Evolutionary conservation across 306 rosid species (phyloP).

Genomic region (Vigna reflexopilosa): DNA sequence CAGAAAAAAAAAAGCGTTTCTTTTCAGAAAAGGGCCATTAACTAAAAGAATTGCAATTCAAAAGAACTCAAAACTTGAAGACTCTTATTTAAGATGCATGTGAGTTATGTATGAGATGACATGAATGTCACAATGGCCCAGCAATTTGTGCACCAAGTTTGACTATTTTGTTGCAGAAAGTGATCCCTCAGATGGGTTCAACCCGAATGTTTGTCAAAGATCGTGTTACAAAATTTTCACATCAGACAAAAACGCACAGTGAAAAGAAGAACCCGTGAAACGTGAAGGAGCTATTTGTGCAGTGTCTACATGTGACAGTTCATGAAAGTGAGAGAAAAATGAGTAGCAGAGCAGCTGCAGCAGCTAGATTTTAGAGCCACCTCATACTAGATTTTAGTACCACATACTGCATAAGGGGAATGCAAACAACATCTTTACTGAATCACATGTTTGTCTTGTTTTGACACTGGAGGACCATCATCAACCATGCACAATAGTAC

Average conservation of each 20-base stretch:
- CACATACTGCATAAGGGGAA: slow-evolving; percentile 40
- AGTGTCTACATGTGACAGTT: slow-evolving; percentile 39
- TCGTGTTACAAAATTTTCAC: not conserved
- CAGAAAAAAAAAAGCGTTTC: not conserved
- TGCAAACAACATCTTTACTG: slow-evolving; percentile 33
- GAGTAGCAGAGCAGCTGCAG: not conserved
- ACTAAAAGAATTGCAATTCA: not conserved
- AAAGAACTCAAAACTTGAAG: no score
- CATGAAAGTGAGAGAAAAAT: slow-evolving; percentile 43
- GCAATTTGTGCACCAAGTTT: slow-evolving; percentile 17
- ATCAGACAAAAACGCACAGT: not conserved
- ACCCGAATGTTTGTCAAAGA: slow-evolving; percentile 25
- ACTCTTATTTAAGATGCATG: not conserved
- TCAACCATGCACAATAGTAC: not conserved
- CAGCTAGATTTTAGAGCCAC: slow-evolving; percentile 45
- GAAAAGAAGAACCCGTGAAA: slow-evolving; percentile 50
- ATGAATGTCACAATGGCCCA: slow-evolving; percentile 5
- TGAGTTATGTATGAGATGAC: slow-evolving; percentile 11
- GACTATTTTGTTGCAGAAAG: slow-evolving; percentile 19
- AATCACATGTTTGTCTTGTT: slow-evolving; percentile 50
- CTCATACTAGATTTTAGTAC: slow-evolving; percentile 31
- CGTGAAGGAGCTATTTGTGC: slow-evolving; percentile 24
- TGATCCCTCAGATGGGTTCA: not conserved
- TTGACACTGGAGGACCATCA: slow-evolving; percentile 35
- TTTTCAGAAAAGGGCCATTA: not conserved